Evolutionary conservation across 306 rosid species (phyloP).

Genomic region (Rosa multiflora): DNA sequence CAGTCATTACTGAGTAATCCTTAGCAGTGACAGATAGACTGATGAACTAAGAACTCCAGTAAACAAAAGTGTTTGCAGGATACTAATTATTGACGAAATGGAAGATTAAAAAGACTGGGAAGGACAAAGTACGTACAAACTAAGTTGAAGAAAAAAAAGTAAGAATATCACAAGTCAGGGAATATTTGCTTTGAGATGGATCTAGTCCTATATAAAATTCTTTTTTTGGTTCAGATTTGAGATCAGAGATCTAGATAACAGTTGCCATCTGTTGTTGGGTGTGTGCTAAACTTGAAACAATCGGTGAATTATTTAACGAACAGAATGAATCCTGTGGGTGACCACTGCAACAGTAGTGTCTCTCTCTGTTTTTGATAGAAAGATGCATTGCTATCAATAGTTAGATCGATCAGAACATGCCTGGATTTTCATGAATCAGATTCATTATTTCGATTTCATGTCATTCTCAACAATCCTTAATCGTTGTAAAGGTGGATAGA

Average conservation of each 20-base stretch:
- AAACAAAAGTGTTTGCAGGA: neutral
- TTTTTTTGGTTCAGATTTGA: neutral
- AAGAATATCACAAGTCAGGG: neutral
- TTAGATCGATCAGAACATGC: neutral
- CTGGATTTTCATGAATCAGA: neutral
- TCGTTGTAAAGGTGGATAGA: slow-evolving; percentile 2
- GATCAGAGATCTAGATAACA: slow-evolving; percentile 19
- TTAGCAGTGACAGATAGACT: neutral
- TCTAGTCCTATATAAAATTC: neutral
- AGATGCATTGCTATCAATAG: neutral
- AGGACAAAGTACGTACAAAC: neutral
- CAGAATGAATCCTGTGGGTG: slow-evolving; percentile 28
- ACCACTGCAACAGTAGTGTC: slow-evolving; percentile 14
- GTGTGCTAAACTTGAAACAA: slow-evolving; percentile 6
- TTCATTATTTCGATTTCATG: neutral
- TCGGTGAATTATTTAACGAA: slow-evolving; percentile 25
- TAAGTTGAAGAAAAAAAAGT: neutral
- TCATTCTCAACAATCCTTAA: neutral
- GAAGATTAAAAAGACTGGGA: slow-evolving; percentile 4
- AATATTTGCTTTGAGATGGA: slow-evolving; percentile 28
- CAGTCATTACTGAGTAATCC: neutral
- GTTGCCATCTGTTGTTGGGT: slow-evolving; percentile 14
- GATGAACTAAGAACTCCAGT: neutral
- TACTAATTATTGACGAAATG: slow-evolving; percentile 2
- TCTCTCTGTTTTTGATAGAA: neutral